A percentile compares a stretch with the other conserved stretches of the same genome.
phyloP scores from a whole-genome alignment of 441 rosid genomes.

The Flueggea neowawraea region DNA sequence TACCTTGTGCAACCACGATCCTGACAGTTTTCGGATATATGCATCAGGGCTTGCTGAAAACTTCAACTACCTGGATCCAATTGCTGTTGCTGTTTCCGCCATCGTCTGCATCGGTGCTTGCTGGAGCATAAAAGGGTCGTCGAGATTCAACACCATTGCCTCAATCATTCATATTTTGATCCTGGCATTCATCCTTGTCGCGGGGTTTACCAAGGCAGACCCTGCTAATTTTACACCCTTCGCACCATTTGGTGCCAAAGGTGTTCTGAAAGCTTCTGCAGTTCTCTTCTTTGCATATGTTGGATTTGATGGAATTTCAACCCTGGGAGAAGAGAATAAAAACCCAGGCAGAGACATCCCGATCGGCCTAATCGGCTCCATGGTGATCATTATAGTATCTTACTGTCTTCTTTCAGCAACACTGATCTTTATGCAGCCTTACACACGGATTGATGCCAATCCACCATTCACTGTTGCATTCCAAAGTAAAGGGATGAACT shows the following conservation, averaged over 20 bases:
- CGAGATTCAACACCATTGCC: slow-evolving; percentile 53
- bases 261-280: slow-evolving; percentile 59
- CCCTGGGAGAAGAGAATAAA: slow-evolving; percentile 71
- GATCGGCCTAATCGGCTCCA: slow-evolving; percentile 72
- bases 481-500: slow-evolving; percentile 52
- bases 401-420: slow-evolving; percentile 60
- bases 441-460: slow-evolving; percentile 41
- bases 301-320: slow-evolving; percentile 78
- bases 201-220: slow-evolving; percentile 50
- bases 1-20: slow-evolving; percentile 48
- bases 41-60: slow-evolving; percentile 28
- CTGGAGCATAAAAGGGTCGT: slow-evolving; percentile 55
- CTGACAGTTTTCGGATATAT: slow-evolving; percentile 43
- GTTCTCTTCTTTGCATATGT: slow-evolving; percentile 70
- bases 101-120: slow-evolving; percentile 37
- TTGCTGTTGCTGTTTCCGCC: slow-evolving; percentile 43
- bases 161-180: slow-evolving; percentile 43
- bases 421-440: slow-evolving; percentile 57
- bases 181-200: slow-evolving; percentile 46
- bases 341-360: slow-evolving; percentile 80
- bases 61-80: slow-evolving; percentile 55
- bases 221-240: slow-evolving; percentile 34
- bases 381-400: slow-evolving; percentile 30
- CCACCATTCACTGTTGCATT: slow-evolving; percentile 80
- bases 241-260: slow-evolving; percentile 53